Evolutionary conservation across 2,329 filamentous ascomycete genomes (phyloP), one percentile per base, ranked within the genome.

Genomic region (Gaeumannomyces sp.): DNA sequence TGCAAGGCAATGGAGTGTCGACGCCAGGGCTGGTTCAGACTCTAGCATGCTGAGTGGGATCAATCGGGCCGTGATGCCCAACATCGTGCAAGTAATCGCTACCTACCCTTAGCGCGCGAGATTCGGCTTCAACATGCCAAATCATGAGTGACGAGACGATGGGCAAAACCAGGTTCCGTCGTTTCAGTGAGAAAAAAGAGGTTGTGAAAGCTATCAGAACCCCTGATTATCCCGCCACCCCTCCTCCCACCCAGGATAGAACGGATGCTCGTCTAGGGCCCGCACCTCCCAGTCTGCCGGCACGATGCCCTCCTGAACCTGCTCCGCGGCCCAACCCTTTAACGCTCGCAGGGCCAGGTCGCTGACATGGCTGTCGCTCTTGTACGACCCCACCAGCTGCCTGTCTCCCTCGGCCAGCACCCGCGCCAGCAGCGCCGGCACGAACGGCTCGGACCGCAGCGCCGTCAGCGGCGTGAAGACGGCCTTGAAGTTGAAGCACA

Each of bases 401-500:
- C 63, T 65, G 63, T 72, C 72, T 2, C 89, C 90, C 35, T 91
- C 86, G 27, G 79, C 83, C n/a, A 94, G 70, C 0, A 95, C 78
- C 75, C 89, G 90, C 2, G 86, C 75, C 2, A 92, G 64, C 6
- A 96, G 73, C 0, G 83, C 84, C 0, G 92, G 92, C 0, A 96
- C 78, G 60, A 86, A 89, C 0, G 90, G 85, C 73, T 96, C 92
- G 65, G 89, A 81, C 2, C 84, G 79, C 65, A 96, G 87, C 68
- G 89, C 86, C 0, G 81, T 73, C 0, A 96, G 74, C 0, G 90
- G 89, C 0, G 91, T 95, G 75, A 96, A 96, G 0, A 95, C 75
- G 0, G 89, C 91, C 72, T 94, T 96, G 83, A 94, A 96, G 74
- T 95, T 96, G 79, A 96, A 96, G 0, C 92, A 84, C 1, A 96